Evolutionary conservation across 768 basidiomycete species (phyloP).

Genomic region (Phaffia australis): DNA sequence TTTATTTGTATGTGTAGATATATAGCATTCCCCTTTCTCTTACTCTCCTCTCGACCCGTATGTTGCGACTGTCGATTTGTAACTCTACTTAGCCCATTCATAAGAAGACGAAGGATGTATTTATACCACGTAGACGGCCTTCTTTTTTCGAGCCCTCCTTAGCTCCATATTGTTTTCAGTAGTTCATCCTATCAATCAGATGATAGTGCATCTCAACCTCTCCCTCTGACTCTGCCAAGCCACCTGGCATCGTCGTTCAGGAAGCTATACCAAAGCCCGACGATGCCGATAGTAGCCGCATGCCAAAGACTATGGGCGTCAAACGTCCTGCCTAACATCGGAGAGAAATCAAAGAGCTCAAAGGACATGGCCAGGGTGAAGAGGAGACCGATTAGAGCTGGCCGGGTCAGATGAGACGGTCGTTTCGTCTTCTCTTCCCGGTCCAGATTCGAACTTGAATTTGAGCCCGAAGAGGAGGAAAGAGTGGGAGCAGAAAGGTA

Average conservation of each 20-base stretch:
- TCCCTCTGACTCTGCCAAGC: not conserved
- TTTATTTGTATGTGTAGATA: no score
- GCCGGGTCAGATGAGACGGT: constrained; percentile 29
- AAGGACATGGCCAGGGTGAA: constrained; percentile 65
- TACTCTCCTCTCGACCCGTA: no score
- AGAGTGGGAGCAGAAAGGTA: constrained; percentile 46
- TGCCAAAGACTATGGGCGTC: constrained; percentile 96
- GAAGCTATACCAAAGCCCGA: constrained; percentile 75
- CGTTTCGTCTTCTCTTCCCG: constrained; percentile 45
- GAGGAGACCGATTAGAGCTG: constrained; percentile 46
- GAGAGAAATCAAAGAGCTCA: constrained; percentile 86
- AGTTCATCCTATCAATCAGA: no score
- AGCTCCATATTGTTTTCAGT: no score
- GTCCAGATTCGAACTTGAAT: constrained; percentile 3
- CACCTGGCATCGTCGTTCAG: constrained; percentile 53
- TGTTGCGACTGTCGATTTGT: no score
- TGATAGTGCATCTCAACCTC: not conserved
- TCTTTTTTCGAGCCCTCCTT: no score
- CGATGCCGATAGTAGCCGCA: constrained; percentile 65
- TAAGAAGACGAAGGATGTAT: no score
- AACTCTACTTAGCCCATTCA: no score
- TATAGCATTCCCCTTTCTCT: no score
- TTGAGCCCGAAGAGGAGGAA: constrained; percentile 26
- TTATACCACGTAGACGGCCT: no score
- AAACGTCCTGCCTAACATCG: constrained; percentile 43